phyloP scores from a whole-genome alignment of 1,284 basidiomycete species.

The Irpex sp. region DNA sequence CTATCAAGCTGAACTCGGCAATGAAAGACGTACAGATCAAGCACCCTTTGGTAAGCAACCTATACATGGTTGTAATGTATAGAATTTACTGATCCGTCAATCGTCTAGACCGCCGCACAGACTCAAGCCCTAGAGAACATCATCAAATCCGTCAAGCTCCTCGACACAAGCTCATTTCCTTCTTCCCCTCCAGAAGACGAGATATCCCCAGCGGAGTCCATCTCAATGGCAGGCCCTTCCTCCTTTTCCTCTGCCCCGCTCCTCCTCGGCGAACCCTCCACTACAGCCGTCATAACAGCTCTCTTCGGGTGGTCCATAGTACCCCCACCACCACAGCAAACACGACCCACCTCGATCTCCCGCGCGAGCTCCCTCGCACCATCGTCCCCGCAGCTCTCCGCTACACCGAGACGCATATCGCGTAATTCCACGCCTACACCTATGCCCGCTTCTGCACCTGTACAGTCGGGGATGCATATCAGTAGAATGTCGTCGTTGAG shows the following conservation, averaged over 20 bases:
- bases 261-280: constrained; percentile 29
- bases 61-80: background rate
- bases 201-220: constrained; percentile 6
- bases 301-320: constrained; percentile 67
- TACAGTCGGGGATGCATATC: constrained; percentile 11
- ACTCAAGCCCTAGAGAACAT: constrained; percentile 26
- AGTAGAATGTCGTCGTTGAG: background rate
- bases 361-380: constrained; percentile 35
- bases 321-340: constrained; percentile 26
- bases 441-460: background rate
- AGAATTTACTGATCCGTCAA: constrained; percentile 1
- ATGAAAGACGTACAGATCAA: constrained; percentile 52
- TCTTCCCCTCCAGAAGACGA: background rate
- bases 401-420: constrained; percentile 34
- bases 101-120: constrained; percentile 27
- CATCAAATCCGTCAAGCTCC: constrained; percentile 24
- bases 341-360: constrained; percentile 33
- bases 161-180: constrained; percentile 3
- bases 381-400: constrained; percentile 29
- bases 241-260: constrained; percentile 1
- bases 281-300: constrained; percentile 51
- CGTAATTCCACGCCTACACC: constrained; percentile 12
- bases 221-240: background rate
- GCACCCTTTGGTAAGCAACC: constrained; percentile 59
- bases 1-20: constrained; percentile 45